phyloP scores from a whole-genome alignment of 495 filamentous ascomycete species.

The Parachaetomium inaequale region DNA sequence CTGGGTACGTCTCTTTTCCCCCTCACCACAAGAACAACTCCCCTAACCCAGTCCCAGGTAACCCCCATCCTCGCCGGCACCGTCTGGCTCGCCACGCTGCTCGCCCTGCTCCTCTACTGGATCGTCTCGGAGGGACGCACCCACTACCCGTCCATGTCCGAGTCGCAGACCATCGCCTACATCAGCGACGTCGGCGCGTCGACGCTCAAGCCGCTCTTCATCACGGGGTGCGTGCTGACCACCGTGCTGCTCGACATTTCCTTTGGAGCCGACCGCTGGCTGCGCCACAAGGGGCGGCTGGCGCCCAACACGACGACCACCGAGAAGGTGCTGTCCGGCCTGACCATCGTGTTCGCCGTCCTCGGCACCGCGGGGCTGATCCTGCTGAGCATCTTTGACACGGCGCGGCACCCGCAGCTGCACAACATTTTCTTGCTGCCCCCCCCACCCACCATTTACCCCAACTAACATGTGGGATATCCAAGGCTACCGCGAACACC shows the following conservation, averaged over 20 bases:
- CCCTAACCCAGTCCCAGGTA: constrained; percentile 54
- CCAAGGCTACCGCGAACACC: constrained; percentile 64
- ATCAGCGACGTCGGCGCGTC: constrained; percentile 75
- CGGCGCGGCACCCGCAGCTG: constrained; percentile 54
- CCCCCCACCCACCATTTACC: neutral
- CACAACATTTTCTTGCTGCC: constrained; percentile 72
- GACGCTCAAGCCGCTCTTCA: constrained; percentile 78
- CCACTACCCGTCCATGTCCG: constrained; percentile 64
- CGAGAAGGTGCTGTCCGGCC: constrained; percentile 66
- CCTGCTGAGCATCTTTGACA: constrained; percentile 81
- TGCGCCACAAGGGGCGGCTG: constrained; percentile 71
- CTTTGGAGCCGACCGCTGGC: constrained; percentile 75
- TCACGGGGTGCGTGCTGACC: constrained; percentile 72
- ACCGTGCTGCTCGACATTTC: constrained; percentile 81
- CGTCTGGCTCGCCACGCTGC: constrained; percentile 70
- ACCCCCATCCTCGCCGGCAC: constrained; percentile 75
- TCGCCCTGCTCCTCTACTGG: constrained; percentile 60
- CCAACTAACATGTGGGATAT: neutral
- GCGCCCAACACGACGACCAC: constrained; percentile 61
- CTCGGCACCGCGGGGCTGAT: constrained; percentile 77
- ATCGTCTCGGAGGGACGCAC: constrained; percentile 51
- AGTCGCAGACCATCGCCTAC: constrained; percentile 68
- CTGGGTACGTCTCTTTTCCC: constrained; percentile 41
- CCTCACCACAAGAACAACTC: neutral
- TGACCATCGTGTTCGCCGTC: constrained; percentile 69